Percentiles rank a stretch among this genome's conserved stretches.
Conservation (phyloP, 1,139 yeast species). For the Hansenula lynferdii region DNA sequence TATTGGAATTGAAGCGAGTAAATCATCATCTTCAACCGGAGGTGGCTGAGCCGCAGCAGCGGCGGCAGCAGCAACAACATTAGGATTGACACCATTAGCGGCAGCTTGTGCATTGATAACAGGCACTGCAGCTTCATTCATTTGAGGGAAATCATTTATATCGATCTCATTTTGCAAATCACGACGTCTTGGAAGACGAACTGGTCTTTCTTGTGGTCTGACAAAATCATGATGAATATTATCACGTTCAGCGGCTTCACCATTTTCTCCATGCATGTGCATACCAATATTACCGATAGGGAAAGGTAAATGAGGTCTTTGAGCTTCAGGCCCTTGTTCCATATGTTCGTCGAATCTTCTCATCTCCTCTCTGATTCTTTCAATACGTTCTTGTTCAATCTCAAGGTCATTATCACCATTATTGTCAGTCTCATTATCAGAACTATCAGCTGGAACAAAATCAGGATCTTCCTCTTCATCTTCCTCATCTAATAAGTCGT, state of each 20-base stretch:
- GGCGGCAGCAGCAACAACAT: constrained; percentile 10
- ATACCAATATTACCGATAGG: neutral
- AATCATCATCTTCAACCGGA: constrained; percentile 13
- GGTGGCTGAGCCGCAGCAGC: constrained; percentile 17
- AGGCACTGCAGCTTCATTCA: neutral
- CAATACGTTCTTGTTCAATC: neutral
- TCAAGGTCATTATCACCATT: constrained; percentile 9
- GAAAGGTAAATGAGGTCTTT: neutral
- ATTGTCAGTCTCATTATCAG: constrained; percentile 6
- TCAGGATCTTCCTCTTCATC: constrained; percentile 7
- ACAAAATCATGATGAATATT: neutral
- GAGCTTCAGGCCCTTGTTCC: neutral
- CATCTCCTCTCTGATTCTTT: neutral
- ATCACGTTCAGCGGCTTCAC: neutral
- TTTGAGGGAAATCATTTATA: neutral
- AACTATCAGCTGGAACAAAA: constrained; percentile 5
- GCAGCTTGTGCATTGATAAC: neutral
- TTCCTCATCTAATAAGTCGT: constrained; percentile 3
- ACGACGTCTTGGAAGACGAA: neutral
- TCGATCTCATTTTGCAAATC: neutral
- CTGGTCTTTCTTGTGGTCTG: too few relatives aligned
- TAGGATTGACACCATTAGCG: neutral
- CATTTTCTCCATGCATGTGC: too few relatives aligned
- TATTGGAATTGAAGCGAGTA: constrained; percentile 11
- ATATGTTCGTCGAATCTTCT: neutral